These are phyloP conservation scores for Euphorbia corollata DNA, from an alignment of 441 rosid species.

Conservation along the genomic window DNA sequence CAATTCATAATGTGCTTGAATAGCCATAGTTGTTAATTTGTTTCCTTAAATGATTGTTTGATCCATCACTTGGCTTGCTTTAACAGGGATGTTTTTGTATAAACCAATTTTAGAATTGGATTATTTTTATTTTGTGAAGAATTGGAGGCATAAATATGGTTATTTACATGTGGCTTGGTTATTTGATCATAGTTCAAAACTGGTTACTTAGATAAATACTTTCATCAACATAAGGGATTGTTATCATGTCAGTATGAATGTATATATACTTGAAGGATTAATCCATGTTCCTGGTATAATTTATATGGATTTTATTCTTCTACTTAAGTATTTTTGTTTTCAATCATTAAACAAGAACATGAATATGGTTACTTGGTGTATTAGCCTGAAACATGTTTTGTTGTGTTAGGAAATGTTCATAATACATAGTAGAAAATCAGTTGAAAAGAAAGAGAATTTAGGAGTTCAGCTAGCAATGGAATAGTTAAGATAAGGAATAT, in stretches of 20 bases:
- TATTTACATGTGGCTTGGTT: background rate
- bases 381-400: too few relatives aligned
- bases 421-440: too few relatives aligned
- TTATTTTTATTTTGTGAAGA: background rate
- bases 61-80: background rate
- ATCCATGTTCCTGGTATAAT: too few relatives aligned
- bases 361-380: too few relatives aligned
- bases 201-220: background rate
- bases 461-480: too few relatives aligned
- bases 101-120: background rate
- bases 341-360: too few relatives aligned
- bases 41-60: background rate
- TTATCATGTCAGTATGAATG: background rate
- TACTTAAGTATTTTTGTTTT: too few relatives aligned
- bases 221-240: background rate
- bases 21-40: background rate
- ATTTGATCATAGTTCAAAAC: background rate
- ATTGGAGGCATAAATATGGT: background rate
- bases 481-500: too few relatives aligned
- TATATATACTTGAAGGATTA: too few relatives aligned
- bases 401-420: too few relatives aligned
- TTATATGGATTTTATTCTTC: too few relatives aligned
- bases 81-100: background rate
- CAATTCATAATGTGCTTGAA: background rate
- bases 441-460: too few relatives aligned